These are phyloP conservation scores for Phytopythium delawarense DNA, from an alignment of 352 stramenopile species.

Conservation along the genomic window DNA sequence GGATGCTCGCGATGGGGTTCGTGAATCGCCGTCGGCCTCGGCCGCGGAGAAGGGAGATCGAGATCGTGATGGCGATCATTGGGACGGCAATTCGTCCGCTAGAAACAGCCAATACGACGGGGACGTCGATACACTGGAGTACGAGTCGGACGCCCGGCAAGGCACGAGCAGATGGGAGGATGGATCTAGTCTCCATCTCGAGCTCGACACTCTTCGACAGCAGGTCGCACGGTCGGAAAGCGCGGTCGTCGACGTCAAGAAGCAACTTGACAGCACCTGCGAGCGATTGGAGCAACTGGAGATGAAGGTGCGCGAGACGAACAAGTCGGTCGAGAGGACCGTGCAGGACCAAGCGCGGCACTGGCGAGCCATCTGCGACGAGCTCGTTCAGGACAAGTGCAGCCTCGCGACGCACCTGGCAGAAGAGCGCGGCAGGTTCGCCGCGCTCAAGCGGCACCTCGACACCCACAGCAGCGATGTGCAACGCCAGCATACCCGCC, in stretches of 20 bases:
- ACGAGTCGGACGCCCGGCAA: neutral
- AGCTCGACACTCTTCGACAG: constrained; percentile 11
- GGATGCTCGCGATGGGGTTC: neutral
- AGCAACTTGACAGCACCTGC: constrained; percentile 22
- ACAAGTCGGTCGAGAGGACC: constrained; percentile 24
- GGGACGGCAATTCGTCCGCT: neutral
- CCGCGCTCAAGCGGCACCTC: constrained; percentile 36
- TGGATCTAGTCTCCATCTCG: neutral
- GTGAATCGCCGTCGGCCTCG: neutral
- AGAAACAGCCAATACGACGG: neutral
- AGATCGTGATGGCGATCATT: neutral
- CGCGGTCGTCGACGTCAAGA: constrained; percentile 19
- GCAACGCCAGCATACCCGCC: neutral
- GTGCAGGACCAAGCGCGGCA: constrained; percentile 28
- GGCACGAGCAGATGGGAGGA: constrained; percentile 7
- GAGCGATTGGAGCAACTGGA: constrained; percentile 20
- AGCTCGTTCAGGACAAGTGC: constrained; percentile 40
- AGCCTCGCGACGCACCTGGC: constrained; percentile 37
- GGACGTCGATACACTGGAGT: neutral
- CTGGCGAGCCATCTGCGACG: constrained; percentile 43
- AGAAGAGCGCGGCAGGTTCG: constrained; percentile 39
- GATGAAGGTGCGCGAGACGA: constrained; percentile 15
- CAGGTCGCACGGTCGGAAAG: constrained; percentile 20
- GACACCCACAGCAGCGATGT: constrained; percentile 12
- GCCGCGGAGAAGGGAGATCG: neutral